phyloP scores from a whole-genome alignment of 2,329 filamentous ascomycete genomes.

The Fusarium sp. region DNA sequence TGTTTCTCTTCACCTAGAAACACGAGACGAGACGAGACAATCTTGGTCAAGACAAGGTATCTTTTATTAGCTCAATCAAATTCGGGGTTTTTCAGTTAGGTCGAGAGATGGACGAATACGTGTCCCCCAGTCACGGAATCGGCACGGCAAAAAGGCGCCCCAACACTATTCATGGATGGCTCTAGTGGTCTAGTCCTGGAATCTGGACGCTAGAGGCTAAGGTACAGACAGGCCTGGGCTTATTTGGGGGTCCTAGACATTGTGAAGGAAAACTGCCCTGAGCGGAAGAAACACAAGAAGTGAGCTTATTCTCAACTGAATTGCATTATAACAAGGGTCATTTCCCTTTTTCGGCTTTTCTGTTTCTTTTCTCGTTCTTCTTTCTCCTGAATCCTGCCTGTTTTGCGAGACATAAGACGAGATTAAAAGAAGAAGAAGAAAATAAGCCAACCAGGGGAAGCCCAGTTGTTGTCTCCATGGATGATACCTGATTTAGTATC shows the following conservation, averaged over 20 bases:
- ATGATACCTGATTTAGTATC: constrained; percentile 34
- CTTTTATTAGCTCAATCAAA: not conserved
- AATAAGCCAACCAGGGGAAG: constrained; percentile 9
- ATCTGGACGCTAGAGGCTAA: not conserved
- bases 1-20: not conserved
- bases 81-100: not conserved
- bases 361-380: constrained; percentile 2
- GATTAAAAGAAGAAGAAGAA: constrained; percentile 8
- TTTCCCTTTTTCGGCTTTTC: constrained; percentile 1
- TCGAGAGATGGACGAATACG: constrained; percentile 22
- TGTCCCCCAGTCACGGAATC: constrained; percentile 31
- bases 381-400: not conserved
- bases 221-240: not conserved
- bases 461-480: constrained; percentile 9
- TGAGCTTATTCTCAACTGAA: constrained; percentile 9
- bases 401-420: constrained; percentile 29
- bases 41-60: not conserved
- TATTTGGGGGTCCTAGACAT: not conserved
- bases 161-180: constrained; percentile 24
- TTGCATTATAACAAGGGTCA: constrained; percentile 9
- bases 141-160: constrained; percentile 32
- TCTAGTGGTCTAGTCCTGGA: constrained; percentile 11
- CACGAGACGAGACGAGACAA: not conserved
- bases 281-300: constrained; percentile 7
- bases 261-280: constrained; percentile 3